A percentile compares a stretch with the other conserved stretches of the same genome.
Conservation (phyloP, 1,139 yeast genomes). For the Blastobotrys indianensis region DNA sequence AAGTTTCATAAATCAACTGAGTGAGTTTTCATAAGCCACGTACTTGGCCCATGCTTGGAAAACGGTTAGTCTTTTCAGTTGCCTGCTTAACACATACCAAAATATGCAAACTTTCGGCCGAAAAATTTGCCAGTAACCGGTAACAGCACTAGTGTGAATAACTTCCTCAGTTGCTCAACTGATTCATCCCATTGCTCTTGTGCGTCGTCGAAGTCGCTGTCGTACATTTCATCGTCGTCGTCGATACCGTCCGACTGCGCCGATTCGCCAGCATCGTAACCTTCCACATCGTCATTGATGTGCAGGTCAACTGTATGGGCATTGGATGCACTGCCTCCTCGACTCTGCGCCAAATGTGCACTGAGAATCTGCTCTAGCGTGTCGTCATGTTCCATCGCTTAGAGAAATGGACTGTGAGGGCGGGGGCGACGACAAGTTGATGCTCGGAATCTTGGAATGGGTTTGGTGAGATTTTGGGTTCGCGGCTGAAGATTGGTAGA, state of each 20-base stretch:
- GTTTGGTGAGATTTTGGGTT: too few species aligned
- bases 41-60: constrained; percentile 22
- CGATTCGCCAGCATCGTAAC: background rate
- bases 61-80: background rate
- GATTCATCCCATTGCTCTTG: constrained; percentile 83
- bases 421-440: too few species aligned
- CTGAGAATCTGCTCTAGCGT: background rate
- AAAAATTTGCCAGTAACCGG: constrained; percentile 67
- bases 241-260: background rate
- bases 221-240: constrained; percentile 10
- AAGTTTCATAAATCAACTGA: background rate
- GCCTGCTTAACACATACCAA: constrained; percentile 25
- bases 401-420: too few species aligned
- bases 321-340: too few species aligned
- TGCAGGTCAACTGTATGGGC: too few species aligned
- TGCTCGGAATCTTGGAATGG: too few species aligned
- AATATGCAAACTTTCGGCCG: constrained; percentile 58
- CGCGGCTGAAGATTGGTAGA: too few species aligned
- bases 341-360: background rate
- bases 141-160: constrained; percentile 53
- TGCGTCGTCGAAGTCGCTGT: constrained; percentile 36
- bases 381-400: background rate
- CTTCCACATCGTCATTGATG: too few species aligned
- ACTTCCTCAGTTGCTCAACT: constrained; percentile 51
- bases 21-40: constrained; percentile 14